Base-by-base conservation (phyloP, 1,284 basidiomycete genomes). In the Cutaneotrichosporon spelunceum region DNA sequence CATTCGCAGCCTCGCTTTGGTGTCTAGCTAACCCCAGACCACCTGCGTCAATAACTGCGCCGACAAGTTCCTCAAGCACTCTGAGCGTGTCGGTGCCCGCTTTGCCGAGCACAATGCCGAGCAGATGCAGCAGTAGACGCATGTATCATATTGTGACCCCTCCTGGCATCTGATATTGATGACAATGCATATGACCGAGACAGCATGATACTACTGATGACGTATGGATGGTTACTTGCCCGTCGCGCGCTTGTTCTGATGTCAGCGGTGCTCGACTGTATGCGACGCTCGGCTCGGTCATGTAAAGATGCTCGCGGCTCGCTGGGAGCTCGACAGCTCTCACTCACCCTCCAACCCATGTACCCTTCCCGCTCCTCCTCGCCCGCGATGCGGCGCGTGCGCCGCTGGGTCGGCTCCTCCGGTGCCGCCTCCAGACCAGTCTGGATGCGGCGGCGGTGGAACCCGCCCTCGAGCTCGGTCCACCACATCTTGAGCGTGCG, bases 31-130 rank as follows among this genome's bases (percentile, higher is more conserved):
- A 62, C 33, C 2, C 3, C 66, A 85, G 83, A 80, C 81, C 61
- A 80, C 81, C 21, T 87, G 85, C 72, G 82, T 85, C 24, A 77
- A 81, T 62, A 84, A 85, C 77, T 87, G 85, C 79, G 82, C 84
- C 45, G 93, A 96, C 82, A 99, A 98, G 81, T 98, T 96, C 82
- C 82, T 98, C 74, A 97, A 97, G 79, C 93, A 98, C 78, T 95
- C 93, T 27, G 94, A 98, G 78, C 84, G 94, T 60, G 89, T 96
- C 2, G 93, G 93, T 6, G 89, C 92, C 26, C 85, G 94, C 58
- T 97, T 96, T 77, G 89, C 90, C 57, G 91, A 94, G 77, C 82
- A 89, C 67, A 94, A 92, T 72, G 90, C 91, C 62, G 50, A 60
- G 44, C 58, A 60, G 34, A 60, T 60, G 58, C 54, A 49, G 44